Conservation (phyloP, 257 asterid genomes). For the Gentiana straminea region DNA sequence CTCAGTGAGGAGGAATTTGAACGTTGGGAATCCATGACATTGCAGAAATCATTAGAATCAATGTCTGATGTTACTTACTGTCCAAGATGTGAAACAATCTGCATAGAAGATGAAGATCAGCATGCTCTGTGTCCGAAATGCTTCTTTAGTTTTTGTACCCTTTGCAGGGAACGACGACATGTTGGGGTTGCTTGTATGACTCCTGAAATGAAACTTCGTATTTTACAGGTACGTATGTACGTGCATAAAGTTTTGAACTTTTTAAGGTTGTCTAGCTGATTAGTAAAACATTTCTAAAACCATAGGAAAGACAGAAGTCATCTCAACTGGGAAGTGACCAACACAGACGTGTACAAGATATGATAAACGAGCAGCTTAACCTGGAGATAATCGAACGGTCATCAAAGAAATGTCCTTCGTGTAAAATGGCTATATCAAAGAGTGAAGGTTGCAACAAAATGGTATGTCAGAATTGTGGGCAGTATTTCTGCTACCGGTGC, state of each 20-base stretch:
- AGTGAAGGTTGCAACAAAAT: constrained; percentile 94
- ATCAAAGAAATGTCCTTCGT: constrained; percentile 86
- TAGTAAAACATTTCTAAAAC: neutral
- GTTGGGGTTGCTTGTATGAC: constrained; percentile 74
- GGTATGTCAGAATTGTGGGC: constrained; percentile 66
- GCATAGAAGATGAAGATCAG: constrained; percentile 71
- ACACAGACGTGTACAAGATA: constrained; percentile 57
- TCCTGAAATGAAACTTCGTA: constrained; percentile 57
- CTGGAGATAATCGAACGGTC: constrained; percentile 36
- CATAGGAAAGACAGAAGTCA: constrained; percentile 72
- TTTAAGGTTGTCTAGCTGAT: too few species aligned
- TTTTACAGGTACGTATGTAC: constrained; percentile 44
- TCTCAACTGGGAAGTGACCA: constrained; percentile 35
- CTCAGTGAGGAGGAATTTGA: constrained; percentile 63
- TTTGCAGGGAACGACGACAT: constrained; percentile 70
- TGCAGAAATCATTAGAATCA: constrained; percentile 70
- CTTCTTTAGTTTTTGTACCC: constrained; percentile 78
- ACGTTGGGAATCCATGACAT: constrained; percentile 65
- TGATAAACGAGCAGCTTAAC: constrained; percentile 64
- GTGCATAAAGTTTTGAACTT: too few species aligned
- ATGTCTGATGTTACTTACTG: constrained; percentile 85
- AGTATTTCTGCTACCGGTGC: constrained; percentile 72
- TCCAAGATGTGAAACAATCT: constrained; percentile 90
- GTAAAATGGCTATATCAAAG: constrained; percentile 81
- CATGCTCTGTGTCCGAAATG: constrained; percentile 88